phyloP scores from a whole-genome alignment of 1,284 basidiomycete species.

The Inonotus hispidus region DNA sequence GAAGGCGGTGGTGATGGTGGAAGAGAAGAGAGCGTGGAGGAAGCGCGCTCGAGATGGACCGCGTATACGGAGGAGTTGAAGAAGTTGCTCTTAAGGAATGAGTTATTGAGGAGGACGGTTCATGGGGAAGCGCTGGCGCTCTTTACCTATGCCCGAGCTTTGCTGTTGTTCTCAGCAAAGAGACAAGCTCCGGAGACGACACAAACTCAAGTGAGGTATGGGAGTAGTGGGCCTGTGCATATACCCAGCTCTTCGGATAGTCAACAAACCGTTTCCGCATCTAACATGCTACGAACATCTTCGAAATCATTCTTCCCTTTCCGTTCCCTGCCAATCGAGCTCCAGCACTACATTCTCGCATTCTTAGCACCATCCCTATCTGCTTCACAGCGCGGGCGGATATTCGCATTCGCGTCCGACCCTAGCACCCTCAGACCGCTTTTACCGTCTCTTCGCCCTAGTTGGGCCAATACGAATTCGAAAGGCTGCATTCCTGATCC shows the following conservation, averaged over 20 bases:
- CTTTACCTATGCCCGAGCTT: slow-evolving; percentile 43
- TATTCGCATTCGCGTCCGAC: slow-evolving; percentile 51
- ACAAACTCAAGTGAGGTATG: not conserved
- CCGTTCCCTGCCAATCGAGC: slow-evolving; percentile 48
- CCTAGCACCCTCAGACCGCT: slow-evolving; percentile 49
- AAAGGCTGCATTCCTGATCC: slow-evolving; percentile 32
- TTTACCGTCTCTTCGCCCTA: slow-evolving; percentile 30
- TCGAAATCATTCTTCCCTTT: slow-evolving; percentile 32
- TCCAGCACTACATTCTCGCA: slow-evolving; percentile 54
- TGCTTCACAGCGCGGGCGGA: slow-evolving; percentile 45
- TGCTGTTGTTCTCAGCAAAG: slow-evolving; percentile 35
- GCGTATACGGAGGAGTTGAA: slow-evolving; percentile 32
- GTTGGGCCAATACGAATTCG: not conserved
- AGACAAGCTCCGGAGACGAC: not conserved
- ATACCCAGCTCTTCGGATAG: not conserved
- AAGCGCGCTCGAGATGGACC: slow-evolving; percentile 2
- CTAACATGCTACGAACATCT: not conserved
- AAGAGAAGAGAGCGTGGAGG: slow-evolving; percentile 2
- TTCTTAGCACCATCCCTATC: slow-evolving; percentile 56
- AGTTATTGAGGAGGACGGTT: slow-evolving; percentile 38
- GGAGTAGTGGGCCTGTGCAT: not conserved
- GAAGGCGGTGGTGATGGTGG: not conserved
- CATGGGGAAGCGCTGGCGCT: slow-evolving; percentile 48
- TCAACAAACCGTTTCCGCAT: not conserved
- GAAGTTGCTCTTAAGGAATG: slow-evolving; percentile 42